Conservation (phyloP, 1,284 basidiomycete species). For the Ustilago esculenta region DNA sequence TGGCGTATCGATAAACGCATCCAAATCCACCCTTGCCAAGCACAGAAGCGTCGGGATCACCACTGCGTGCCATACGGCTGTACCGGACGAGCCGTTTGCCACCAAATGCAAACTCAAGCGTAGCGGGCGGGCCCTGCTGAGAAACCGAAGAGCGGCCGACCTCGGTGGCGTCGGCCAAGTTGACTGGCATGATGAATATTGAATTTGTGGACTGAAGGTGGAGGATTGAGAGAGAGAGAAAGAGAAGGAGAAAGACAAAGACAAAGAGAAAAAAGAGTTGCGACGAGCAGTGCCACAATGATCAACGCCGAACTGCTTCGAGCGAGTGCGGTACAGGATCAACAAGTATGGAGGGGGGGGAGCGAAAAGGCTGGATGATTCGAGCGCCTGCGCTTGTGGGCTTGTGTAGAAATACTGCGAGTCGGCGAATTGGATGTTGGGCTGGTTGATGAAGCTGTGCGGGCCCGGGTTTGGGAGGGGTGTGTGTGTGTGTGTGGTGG, state of each 20-base stretch:
- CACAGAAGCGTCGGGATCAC: constrained; percentile 34
- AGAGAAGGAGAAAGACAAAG: not conserved
- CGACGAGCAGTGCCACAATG: too few species aligned
- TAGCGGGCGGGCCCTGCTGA: constrained; percentile 27
- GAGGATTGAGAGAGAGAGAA: too few species aligned
- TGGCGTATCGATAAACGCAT: constrained; percentile 46
- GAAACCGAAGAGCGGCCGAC: constrained; percentile 1
- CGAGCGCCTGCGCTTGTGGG: too few species aligned
- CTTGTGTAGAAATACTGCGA: not conserved
- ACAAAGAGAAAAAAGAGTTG: not conserved
- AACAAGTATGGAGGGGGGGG: too few species aligned
- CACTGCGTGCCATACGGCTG: constrained; percentile 27
- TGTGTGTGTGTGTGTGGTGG: not conserved
- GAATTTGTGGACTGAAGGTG: too few species aligned
- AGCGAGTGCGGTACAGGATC: too few species aligned
- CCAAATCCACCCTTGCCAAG: constrained; percentile 50
- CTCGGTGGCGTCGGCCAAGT: constrained; percentile 4
- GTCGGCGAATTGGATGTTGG: not conserved
- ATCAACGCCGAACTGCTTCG: too few species aligned
- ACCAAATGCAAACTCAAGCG: constrained; percentile 21
- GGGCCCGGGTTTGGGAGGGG: not conserved
- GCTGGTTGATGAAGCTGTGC: not conserved
- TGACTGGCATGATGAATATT: constrained; percentile 2
- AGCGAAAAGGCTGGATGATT: too few species aligned
- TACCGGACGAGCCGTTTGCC: constrained; percentile 35